Evolutionary conservation across 2,329 filamentous ascomycete genomes (phyloP).

Genomic region (Pseudovirgaria hyperparasitica): DNA sequence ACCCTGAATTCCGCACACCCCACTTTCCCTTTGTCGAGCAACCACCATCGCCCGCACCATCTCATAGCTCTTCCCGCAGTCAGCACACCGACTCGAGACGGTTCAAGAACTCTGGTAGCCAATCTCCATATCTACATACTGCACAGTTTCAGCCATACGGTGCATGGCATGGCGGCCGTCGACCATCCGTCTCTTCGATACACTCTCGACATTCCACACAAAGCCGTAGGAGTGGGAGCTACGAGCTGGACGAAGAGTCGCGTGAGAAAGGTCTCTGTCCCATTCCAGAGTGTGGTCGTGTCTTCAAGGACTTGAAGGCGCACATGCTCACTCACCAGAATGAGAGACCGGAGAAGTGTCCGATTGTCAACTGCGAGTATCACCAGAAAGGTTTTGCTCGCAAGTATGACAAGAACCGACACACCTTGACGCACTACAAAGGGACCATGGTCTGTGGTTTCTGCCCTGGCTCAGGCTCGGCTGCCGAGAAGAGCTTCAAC

Average conservation of each 20-base stretch:
- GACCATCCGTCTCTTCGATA: constrained; percentile 58
- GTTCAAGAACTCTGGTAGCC: constrained; percentile 39
- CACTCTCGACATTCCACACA: constrained; percentile 51
- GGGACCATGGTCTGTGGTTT: constrained; percentile 96
- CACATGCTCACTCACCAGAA: constrained; percentile 91
- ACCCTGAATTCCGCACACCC: constrained; percentile 26
- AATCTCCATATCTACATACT: constrained; percentile 54
- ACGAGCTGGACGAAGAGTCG: constrained; percentile 24
- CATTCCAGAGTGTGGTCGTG: constrained; percentile 69
- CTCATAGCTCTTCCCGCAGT: constrained; percentile 36
- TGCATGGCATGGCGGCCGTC: constrained; percentile 35
- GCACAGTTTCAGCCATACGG: constrained; percentile 43
- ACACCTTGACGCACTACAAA: constrained; percentile 92
- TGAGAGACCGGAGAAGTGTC: constrained; percentile 87
- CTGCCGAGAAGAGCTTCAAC: constrained; percentile 91
- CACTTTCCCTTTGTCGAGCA: constrained; percentile 30
- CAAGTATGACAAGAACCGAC: constrained; percentile 93
- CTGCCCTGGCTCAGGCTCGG: constrained; percentile 77
- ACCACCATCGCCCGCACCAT: constrained; percentile 52
- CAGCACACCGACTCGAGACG: constrained; percentile 26
- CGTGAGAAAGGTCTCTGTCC: constrained; percentile 67
- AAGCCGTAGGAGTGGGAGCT: constrained; percentile 36
- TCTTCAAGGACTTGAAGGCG: constrained; percentile 84
- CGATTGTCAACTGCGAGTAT: constrained; percentile 84
- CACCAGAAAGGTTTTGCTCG: constrained; percentile 84